Percentiles rank a stretch among this genome's conserved stretches.
Conservation (phyloP, 176 grass and related monocot genomes). For the Microstegium vimineum region DNA sequence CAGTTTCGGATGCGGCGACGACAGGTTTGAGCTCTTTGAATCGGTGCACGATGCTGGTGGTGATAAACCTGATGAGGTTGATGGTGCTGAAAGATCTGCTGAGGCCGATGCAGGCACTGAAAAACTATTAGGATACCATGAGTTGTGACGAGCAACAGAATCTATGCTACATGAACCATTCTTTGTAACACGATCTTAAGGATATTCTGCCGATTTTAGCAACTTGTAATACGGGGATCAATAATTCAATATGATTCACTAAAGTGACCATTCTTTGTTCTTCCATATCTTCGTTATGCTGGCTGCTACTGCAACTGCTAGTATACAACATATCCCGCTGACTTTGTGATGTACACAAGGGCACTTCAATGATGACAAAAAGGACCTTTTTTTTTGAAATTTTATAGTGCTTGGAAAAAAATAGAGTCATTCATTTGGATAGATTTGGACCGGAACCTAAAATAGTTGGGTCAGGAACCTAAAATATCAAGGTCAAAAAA, state of each 20-base stretch:
- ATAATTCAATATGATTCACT: background rate
- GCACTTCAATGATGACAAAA: background rate
- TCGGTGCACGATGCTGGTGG: background rate
- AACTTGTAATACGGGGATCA: background rate
- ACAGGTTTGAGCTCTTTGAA: slow-evolving; percentile 37
- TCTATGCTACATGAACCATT: no score
- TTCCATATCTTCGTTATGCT: background rate
- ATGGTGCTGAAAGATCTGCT: background rate
- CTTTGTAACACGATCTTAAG: no score
- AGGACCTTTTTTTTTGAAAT: background rate
- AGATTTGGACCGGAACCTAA: no score
- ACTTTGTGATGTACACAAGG: background rate
- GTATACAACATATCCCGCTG: background rate
- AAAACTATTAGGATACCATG: slow-evolving; percentile 33
- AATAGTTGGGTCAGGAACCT: no score
- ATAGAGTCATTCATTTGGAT: no score
- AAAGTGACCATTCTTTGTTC: background rate
- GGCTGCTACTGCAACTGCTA: background rate
- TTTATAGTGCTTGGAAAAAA: no score
- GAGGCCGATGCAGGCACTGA: slow-evolving; percentile 29
- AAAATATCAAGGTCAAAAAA: no score
- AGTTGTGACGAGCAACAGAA: slow-evolving; percentile 11
- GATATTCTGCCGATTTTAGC: background rate
- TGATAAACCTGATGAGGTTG: background rate
- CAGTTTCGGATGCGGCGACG: background rate